Base-by-base conservation (phyloP, 352 stramenopile genomes). In the Globisporangium spinosum region DNA sequence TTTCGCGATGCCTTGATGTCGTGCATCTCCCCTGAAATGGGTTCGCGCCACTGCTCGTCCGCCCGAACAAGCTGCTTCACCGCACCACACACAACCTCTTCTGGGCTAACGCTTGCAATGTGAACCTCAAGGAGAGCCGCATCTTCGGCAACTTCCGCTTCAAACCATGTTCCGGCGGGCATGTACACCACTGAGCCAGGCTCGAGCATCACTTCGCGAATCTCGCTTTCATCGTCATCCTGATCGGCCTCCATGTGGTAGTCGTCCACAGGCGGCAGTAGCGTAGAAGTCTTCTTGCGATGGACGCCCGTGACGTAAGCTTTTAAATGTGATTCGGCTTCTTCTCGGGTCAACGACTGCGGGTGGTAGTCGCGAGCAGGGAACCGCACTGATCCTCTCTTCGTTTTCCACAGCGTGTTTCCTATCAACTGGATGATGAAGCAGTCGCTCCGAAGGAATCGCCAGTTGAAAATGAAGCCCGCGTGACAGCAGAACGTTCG, bases 131-230 rank as follows among this genome's bases (percentile, higher is more conserved):
- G 68, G 74, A 76, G 89, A 55, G 80, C 43, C 12, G 68, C 43
- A 3, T 62, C 29, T 0, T 75, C 71, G 5, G 73, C 27, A 0
- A 64, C 70, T 13, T 83, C 69, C 0, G 62, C 60, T 27, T 73
- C 56, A 47, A 80, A 84, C 84, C 84, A 92, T 3, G 72, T 79
- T 15, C 82, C 82, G 0, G 64, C 68, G 22, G 84, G 79, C 4
- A 89, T n/a, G 65, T 90, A 90, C 0, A 79, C 32, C 0, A 92
- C 73, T 0, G 72, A 76, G 0, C 84, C 84, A n/a, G 82, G 63
- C 20, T 76, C 72, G 0, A 78, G 51, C 0, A 74, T 40, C 15
- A 70, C 32, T 15, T 77, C 65, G 1, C 20, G 1, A 54, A 12
- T 3, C 38, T 23, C 43, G 43, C 17, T 25, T 27, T 20, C 34